Evolutionary conservation across 768 basidiomycete species (phyloP).

Genomic region (Trametes meyenii): DNA sequence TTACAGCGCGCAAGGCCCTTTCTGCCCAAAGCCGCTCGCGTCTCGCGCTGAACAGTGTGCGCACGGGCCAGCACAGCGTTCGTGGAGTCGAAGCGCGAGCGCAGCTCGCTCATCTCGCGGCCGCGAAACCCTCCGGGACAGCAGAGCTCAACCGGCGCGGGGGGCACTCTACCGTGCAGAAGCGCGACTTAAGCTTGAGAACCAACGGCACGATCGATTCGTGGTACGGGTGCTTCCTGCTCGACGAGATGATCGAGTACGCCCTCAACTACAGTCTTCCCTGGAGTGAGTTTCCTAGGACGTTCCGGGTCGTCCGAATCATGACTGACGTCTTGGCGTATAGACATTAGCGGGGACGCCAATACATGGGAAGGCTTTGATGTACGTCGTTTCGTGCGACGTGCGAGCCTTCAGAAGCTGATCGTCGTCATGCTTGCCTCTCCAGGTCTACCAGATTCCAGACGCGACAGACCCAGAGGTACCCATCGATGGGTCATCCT

Average conservation of each 20-base stretch:
- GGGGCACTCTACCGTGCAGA: neutral
- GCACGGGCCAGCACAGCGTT: neutral
- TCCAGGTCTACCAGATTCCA: conserved; percentile 33
- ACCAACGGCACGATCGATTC: conserved; percentile 52
- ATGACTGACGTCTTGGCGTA: neutral
- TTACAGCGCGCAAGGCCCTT: conserved; percentile 8
- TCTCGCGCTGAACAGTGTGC: neutral
- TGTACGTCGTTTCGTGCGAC: conserved; percentile 15
- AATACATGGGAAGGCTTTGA: conserved; percentile 17
- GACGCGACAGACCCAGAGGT: conserved; percentile 49
- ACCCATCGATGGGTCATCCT: conserved; percentile 52
- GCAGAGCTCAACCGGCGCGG: neutral
- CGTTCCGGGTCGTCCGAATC: too few relatives aligned
- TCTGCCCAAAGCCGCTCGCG: neutral
- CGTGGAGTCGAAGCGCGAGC: neutral
- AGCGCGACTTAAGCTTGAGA: conserved; percentile 49
- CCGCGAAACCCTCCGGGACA: neutral
- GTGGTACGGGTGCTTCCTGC: conserved; percentile 52
- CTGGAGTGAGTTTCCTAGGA: conserved; percentile 39
- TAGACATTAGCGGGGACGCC: conserved; percentile 3
- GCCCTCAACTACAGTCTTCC: conserved; percentile 72
- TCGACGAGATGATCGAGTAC: conserved; percentile 69
- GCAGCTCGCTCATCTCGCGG: neutral
- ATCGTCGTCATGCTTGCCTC: too few relatives aligned
- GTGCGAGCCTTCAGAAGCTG: neutral